Evolutionary conservation across 495 filamentous ascomycete genomes (phyloP), one percentile per base, ranked within the genome.

Genomic region (Penicillium atrosanguineum): DNA sequence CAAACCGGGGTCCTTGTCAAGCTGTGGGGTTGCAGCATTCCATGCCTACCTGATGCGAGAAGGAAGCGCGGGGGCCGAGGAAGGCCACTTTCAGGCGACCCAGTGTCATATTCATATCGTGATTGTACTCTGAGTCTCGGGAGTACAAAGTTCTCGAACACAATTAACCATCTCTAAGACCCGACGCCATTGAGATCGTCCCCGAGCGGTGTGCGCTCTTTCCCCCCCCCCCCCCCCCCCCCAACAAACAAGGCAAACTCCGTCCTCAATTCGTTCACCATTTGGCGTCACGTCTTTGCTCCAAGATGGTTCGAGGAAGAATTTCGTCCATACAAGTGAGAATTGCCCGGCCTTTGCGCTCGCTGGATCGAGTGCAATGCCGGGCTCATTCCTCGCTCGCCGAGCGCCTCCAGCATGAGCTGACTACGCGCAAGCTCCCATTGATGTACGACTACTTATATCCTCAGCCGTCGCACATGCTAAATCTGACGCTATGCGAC

Each of bases 41-140:
- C 29, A 38, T 52, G 47, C 65, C 59, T 62, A 95, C 92, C 83
- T 97, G 92, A 69, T 97, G 92, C 9, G 94, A 92, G 70, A 95
- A 96, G 9, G 91, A 93, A 5, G 88, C 82, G 16, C 76, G 58
- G 11, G 93, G 92, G 16, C 93, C 93, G n/a, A 97, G 70, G 65
- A 87, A 97, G 34, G 88, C 86, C 21, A 96, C 88, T 53, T 53
- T 67, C 45, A 71, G 48, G 28, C 55, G 55, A 44, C 61, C 56
- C 61, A 64, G 67, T 5, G 38, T 37, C 43, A 51, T 50, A n/a
- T 52, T 34, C 31, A 34, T 12, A 34, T 11, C 19, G 16, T n/a
- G 1, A 44, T 46, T 21, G 31, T 19, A 37, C 16, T 12, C 34
- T 18, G 5, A 43, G 25, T 23, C 42, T 21, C 16, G 2, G 20